Conservation (phyloP, 2,329 filamentous ascomycete species). For the Xylaria sp. region DNA sequence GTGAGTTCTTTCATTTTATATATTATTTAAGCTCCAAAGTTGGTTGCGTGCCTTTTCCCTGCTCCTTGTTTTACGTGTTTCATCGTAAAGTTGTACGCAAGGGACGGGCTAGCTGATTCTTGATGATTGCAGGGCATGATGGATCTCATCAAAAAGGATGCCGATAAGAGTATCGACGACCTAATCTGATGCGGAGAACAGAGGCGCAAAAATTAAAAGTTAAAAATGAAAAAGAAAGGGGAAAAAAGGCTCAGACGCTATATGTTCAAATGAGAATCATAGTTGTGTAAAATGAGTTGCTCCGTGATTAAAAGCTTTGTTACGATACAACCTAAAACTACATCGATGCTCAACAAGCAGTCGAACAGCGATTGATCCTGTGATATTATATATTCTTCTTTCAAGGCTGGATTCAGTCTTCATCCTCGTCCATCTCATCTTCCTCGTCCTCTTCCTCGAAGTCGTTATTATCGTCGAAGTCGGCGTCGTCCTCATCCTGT, state of each 20-base stretch:
- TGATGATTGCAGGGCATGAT: slow-evolving; percentile 82
- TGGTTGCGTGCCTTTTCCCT: background rate
- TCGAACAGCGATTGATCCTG: background rate
- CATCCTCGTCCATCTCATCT: slow-evolving; percentile 42
- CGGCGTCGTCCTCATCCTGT: slow-evolving; percentile 33
- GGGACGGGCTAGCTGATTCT: background rate
- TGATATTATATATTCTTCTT: background rate
- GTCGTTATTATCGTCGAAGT: slow-evolving; percentile 32
- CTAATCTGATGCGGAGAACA: slow-evolving; percentile 67
- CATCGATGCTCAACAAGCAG: background rate
- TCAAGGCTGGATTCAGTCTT: slow-evolving; percentile 5
- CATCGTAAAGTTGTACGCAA: background rate
- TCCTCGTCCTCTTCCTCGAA: slow-evolving; percentile 33
- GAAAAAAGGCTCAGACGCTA: background rate
- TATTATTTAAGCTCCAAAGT: background rate
- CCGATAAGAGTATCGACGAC: slow-evolving; percentile 90
- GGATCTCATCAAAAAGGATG: slow-evolving; percentile 91
- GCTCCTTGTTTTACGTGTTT: background rate
- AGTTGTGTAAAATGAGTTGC: background rate
- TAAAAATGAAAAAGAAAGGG: background rate
- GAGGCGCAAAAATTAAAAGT: background rate
- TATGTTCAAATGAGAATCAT: background rate
- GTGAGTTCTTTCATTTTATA: slow-evolving; percentile 61
- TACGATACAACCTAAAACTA: slow-evolving; percentile 1
- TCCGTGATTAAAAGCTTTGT: background rate